phyloP scores from a whole-genome alignment of 768 basidiomycete species.

The Naematelia encephala region DNA sequence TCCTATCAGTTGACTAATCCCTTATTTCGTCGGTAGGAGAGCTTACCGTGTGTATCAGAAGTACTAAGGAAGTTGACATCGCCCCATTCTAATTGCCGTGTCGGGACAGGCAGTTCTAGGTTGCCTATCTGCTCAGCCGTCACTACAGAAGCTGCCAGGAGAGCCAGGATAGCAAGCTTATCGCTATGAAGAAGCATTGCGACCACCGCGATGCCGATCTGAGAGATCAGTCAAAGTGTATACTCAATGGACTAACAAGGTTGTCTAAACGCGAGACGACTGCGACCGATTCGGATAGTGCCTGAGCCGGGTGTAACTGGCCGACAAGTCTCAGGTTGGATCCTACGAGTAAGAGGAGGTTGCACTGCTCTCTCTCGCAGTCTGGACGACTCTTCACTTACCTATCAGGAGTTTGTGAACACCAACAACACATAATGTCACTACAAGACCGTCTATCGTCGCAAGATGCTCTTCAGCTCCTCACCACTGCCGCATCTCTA shows the following conservation, averaged over 20 bases:
- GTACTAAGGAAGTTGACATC: constrained; percentile 84
- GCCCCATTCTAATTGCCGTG: constrained; percentile 73
- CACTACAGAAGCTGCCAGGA: neutral
- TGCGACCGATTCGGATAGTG: neutral
- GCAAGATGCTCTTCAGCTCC: constrained; percentile 31
- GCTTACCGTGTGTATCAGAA: constrained; percentile 68
- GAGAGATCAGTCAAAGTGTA: too few relatives aligned
- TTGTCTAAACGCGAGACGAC: too few relatives aligned
- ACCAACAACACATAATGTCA: constrained; percentile 20
- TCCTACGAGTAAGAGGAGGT: too few relatives aligned
- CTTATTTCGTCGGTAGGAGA: neutral
- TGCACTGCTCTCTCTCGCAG: too few relatives aligned
- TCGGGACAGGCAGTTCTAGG: constrained; percentile 53
- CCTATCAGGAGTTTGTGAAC: neutral
- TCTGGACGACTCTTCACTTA: too few relatives aligned
- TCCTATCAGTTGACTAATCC: neutral
- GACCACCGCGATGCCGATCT: too few relatives aligned
- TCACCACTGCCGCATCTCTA: constrained; percentile 27
- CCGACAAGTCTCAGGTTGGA: neutral
- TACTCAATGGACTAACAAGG: too few relatives aligned
- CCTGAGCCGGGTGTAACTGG: neutral
- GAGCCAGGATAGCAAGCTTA: neutral
- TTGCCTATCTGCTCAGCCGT: neutral
- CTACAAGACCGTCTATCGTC: constrained; percentile 36
- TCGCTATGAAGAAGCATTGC: neutral